These are phyloP conservation scores for Madurella fahalii DNA, from an alignment of 2,329 filamentous ascomycete genomes.

Conservation along the genomic window DNA sequence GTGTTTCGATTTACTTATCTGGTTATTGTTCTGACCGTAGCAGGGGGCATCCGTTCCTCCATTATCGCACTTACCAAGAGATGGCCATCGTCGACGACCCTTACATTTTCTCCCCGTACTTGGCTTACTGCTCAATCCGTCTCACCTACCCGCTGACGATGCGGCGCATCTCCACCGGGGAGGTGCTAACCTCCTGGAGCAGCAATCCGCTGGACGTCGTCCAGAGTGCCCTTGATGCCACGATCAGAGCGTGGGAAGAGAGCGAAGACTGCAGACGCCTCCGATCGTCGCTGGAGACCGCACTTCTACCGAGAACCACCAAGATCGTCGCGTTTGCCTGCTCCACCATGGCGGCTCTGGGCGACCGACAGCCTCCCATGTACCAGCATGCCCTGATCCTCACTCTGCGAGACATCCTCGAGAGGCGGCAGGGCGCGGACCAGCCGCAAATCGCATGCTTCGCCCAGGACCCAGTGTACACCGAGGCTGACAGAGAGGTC, in stretches of 20 bases:
- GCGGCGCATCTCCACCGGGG: not conserved
- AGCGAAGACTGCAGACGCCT: not conserved
- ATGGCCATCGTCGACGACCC: not conserved
- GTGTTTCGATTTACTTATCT: not conserved
- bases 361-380: not conserved
- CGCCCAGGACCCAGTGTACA: slow-evolving; percentile 30
- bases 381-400: not conserved
- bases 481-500: slow-evolving; percentile 19
- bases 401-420: not conserved
- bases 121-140: not conserved
- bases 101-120: not conserved
- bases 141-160: not conserved
- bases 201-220: not conserved
- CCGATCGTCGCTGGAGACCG: not conserved
- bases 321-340: slow-evolving; percentile 5
- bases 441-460: slow-evolving; percentile 14
- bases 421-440: not conserved
- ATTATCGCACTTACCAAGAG: not conserved
- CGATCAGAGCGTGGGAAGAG: not conserved
- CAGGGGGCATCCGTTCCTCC: not conserved
- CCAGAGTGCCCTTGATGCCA: not conserved
- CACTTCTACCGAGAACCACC: not conserved
- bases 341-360: not conserved
- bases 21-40: not conserved
- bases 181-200: not conserved